Conservation (phyloP, 345 rosid genomes). For the Brassica carinata region DNA sequence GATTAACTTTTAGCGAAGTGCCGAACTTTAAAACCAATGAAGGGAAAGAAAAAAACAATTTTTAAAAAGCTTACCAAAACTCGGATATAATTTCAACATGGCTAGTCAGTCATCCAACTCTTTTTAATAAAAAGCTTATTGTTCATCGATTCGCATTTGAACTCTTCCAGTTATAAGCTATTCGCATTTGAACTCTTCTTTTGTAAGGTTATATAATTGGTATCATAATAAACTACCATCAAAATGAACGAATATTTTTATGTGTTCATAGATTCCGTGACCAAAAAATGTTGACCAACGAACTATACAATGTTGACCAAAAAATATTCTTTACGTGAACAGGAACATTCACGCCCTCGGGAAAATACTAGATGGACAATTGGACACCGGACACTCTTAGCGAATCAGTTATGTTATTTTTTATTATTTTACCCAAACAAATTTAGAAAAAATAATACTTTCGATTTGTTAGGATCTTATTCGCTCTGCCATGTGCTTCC, state of each 20-base stretch:
- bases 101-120: not conserved
- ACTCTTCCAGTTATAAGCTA: conserved; percentile 5
- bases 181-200: conserved; percentile 4
- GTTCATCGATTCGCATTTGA: not conserved
- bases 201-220: not conserved
- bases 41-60: not conserved
- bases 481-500: conserved; percentile 36
- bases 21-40: not conserved
- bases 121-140: not conserved
- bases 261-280: conserved; percentile 10
- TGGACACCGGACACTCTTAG: conserved; percentile 1
- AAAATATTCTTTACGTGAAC: not conserved
- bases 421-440: conserved; percentile 3
- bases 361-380: conserved; percentile 11
- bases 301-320: not conserved
- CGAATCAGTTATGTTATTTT: conserved; percentile 6
- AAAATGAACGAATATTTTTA: not conserved
- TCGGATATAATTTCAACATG: not conserved
- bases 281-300: no score
- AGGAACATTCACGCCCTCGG: conserved; percentile 19
- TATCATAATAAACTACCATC: conserved; percentile 1
- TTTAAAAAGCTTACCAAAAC: not conserved
- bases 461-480: conserved; percentile 32
- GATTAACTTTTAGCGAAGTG: not conserved
- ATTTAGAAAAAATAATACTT: not conserved